phyloP scores from a whole-genome alignment of 306 rosid genomes.

The Purshia tridentata region DNA sequence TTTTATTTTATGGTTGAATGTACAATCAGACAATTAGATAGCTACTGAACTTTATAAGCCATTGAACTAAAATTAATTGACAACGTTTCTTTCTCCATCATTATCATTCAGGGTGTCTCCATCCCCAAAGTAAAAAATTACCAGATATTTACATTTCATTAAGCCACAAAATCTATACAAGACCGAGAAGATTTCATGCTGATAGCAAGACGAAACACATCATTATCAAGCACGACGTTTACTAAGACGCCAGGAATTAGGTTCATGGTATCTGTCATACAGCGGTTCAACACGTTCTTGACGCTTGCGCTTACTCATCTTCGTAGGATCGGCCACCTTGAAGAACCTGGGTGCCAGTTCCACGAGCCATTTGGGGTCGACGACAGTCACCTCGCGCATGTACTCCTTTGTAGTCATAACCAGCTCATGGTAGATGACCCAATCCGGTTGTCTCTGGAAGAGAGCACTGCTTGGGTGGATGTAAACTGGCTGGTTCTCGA shows the following conservation, averaged over 20 bases:
- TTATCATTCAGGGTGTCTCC: too few species aligned
- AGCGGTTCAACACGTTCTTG: slow-evolving; percentile 91
- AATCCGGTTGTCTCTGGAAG: slow-evolving; percentile 89
- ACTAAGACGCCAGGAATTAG: slow-evolving; percentile 91
- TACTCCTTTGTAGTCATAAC: slow-evolving; percentile 92
- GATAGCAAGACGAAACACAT: slow-evolving; percentile 5
- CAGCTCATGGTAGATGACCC: slow-evolving; percentile 91
- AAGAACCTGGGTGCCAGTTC: slow-evolving; percentile 87
- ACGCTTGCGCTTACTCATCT: slow-evolving; percentile 87
- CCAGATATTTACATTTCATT: too few species aligned
- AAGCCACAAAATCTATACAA: too few species aligned
- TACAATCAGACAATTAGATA: too few species aligned
- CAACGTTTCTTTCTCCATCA: too few species aligned
- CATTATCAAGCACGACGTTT: slow-evolving; percentile 72
- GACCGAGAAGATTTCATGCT: neutral
- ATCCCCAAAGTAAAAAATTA: too few species aligned
- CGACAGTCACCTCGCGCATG: slow-evolving; percentile 83
- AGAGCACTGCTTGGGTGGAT: slow-evolving; percentile 81
- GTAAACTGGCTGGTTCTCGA: slow-evolving; percentile 89
- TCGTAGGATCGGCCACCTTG: slow-evolving; percentile 84
- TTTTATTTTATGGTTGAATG: too few species aligned
- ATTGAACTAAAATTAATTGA: too few species aligned
- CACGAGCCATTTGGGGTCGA: slow-evolving; percentile 90
- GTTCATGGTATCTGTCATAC: slow-evolving; percentile 88
- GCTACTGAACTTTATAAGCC: too few species aligned